These are phyloP conservation scores for Yueomyces sp. DNA, from an alignment of 1,139 yeast genomes.

Conservation along the genomic window DNA sequence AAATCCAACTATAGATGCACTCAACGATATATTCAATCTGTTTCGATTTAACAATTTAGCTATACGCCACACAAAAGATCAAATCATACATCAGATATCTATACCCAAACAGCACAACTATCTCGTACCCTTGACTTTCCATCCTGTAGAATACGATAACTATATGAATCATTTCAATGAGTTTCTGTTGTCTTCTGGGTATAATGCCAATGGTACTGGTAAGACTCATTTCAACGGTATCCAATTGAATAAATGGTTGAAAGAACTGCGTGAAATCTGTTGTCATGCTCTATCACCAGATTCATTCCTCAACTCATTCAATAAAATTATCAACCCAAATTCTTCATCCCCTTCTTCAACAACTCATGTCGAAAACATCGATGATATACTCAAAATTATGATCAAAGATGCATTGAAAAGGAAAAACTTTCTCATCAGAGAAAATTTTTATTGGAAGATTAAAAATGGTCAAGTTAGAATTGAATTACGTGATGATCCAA, in stretches of 20 bases:
- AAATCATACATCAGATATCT: conserved; percentile 64
- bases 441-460: conserved; percentile 29
- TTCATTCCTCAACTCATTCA: conserved; percentile 5
- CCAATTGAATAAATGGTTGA: conserved; percentile 44
- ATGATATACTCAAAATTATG: conserved; percentile 56
- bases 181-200: conserved; percentile 40
- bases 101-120: conserved; percentile 69
- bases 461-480: conserved; percentile 48
- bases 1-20: conserved; percentile 6
- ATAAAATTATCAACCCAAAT: conserved; percentile 2
- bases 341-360: conserved; percentile 1
- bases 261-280: conserved; percentile 61
- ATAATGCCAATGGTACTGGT: conserved; percentile 48
- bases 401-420: conserved; percentile 39
- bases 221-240: conserved; percentile 27
- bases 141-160: conserved; percentile 72
- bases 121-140: conserved; percentile 59
- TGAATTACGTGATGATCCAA: conserved; percentile 32
- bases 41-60: conserved; percentile 28
- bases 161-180: conserved; percentile 52
- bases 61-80: conserved; percentile 70
- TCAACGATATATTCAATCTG: conserved; percentile 15
- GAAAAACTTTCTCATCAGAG: conserved; percentile 37
- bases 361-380: conserved; percentile 40
- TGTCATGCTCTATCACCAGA: conserved; percentile 68